Percentiles rank a stretch among this genome's conserved stretches.
Conservation (phyloP, 352 stramenopile species). For the Thalassiosira exigua region DNA sequence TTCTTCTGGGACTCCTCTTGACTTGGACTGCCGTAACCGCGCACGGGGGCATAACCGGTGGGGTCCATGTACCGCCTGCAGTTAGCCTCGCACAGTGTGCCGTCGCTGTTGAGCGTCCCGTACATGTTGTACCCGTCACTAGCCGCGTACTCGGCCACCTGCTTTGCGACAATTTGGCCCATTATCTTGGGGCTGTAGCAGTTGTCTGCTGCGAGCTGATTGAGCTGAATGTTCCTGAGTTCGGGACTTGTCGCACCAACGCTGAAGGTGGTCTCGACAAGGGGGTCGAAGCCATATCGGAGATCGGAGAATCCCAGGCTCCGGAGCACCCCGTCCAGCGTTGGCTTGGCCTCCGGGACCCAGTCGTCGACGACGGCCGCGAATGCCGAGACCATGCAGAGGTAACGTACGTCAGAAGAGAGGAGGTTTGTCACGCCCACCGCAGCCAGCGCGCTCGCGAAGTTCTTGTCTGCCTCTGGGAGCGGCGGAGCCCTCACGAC, state of each 20-base stretch:
- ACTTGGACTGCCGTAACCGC: too few species aligned
- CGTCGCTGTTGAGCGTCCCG: too few species aligned
- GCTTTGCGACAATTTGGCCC: constrained; percentile 26
- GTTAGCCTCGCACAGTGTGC: constrained; percentile 18
- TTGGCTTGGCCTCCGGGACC: background rate
- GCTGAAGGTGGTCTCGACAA: too few species aligned
- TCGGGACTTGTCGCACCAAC: too few species aligned
- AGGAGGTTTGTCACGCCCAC: background rate
- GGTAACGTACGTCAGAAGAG: background rate
- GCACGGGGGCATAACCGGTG: constrained; percentile 39
- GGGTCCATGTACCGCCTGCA: constrained; percentile 23
- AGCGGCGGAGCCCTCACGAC: background rate
- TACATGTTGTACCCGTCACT: constrained; percentile 27
- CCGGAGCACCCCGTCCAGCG: too few species aligned
- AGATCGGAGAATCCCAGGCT: constrained; percentile 1
- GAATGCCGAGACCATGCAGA: background rate
- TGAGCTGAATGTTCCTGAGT: constrained; percentile 15
- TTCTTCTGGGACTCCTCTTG: too few species aligned
- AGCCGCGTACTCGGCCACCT: constrained; percentile 8
- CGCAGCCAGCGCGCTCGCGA: too few species aligned
- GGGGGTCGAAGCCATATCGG: too few species aligned
- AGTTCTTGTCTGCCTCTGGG: background rate
- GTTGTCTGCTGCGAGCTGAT: constrained; percentile 5
- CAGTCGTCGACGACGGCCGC: background rate
- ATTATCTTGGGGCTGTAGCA: constrained; percentile 26